These are phyloP conservation scores for Perkinsela sp. DNA, from an alignment of 208 protist species.

Conservation along the genomic window DNA sequence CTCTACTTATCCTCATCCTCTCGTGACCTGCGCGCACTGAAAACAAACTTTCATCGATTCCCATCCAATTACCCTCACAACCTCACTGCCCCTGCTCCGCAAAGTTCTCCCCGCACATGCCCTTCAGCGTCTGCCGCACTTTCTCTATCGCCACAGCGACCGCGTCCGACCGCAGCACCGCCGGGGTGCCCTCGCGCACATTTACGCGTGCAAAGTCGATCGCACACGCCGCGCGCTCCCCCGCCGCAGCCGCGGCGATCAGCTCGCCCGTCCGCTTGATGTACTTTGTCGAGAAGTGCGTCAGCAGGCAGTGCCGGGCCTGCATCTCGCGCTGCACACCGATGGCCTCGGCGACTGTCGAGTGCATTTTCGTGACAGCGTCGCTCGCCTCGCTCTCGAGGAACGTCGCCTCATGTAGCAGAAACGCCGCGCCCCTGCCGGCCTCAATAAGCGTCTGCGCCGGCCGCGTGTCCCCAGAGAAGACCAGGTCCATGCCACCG, in stretches of 20 bases:
- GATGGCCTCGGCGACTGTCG: constrained; percentile 2
- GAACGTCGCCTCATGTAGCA: constrained; percentile 5
- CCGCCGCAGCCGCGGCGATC: not conserved
- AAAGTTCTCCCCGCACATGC: too few relatives aligned
- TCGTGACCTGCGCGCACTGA: too few relatives aligned
- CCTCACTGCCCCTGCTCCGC: too few relatives aligned
- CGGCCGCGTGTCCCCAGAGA: constrained; percentile 4
- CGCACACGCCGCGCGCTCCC: not conserved
- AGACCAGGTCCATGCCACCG: constrained; percentile 1
- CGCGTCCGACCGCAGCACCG: not conserved
- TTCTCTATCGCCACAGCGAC: not conserved
- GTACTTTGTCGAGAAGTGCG: constrained; percentile 3
- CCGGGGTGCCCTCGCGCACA: not conserved
- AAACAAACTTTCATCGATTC: too few relatives aligned
- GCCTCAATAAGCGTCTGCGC: not conserved
- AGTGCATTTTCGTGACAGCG: constrained; percentile 4
- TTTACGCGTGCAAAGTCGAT: not conserved
- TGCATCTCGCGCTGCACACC: not conserved
- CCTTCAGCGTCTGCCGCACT: not conserved
- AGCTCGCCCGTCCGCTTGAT: not conserved
- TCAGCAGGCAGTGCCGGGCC: constrained; percentile 1
- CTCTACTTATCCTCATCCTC: too few relatives aligned
- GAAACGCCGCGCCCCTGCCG: not conserved
- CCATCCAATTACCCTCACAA: too few relatives aligned
- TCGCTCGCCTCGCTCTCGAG: not conserved